Base-by-base conservation (phyloP, 352 stramenopile species). In the Hyaloperonospora arabidopsidis region DNA sequence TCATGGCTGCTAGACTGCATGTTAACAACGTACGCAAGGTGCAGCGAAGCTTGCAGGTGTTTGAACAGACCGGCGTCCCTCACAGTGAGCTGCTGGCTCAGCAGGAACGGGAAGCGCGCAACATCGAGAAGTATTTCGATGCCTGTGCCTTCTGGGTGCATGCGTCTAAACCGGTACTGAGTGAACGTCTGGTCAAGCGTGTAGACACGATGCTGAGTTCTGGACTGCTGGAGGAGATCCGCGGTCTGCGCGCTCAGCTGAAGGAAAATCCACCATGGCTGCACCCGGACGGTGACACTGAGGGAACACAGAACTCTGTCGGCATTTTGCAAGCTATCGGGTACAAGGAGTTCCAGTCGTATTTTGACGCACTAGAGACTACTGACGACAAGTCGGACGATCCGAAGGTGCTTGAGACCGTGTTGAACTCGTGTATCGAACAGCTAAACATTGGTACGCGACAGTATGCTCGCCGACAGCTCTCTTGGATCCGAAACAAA, bases 321-420 rank as follows among this genome's bases (percentile, higher is more conserved):
- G 87, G 87, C 5, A 87, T 95, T 45, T 65, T 91, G 7, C 82
- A 94, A 60, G 86, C 87, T 14, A 96, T 96, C 54, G 87, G 87
- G 19, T 95, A 93, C 65, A 96, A 95, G 51, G 87, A 96, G 62
- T 95, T 96, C 52, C 72, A 87, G 47, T 74, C 81, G 29, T 91
- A 93, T 57, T 81, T 92, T 28, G 64, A 86, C 19, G 80, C 76
- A 0, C 44, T 85, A 1, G 81, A 87, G 40, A 52, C 62, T 13
- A 49, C 58, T 5, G 48, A 77, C 34, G 35, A 46, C 22, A 45
- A 51, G 1, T 39, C 54, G 15, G 44, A 59, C 1, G 54, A 68
- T 19, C 41, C 29, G 21, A 53, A 72, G 29, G 65, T 66, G 14
- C 29, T 84, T 10, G 36, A 79, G 25, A 61, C 45, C 6, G 52